Evolutionary conservation across 2,329 filamentous ascomycete species (phyloP).

Genomic region (Fusarium buxicola): DNA sequence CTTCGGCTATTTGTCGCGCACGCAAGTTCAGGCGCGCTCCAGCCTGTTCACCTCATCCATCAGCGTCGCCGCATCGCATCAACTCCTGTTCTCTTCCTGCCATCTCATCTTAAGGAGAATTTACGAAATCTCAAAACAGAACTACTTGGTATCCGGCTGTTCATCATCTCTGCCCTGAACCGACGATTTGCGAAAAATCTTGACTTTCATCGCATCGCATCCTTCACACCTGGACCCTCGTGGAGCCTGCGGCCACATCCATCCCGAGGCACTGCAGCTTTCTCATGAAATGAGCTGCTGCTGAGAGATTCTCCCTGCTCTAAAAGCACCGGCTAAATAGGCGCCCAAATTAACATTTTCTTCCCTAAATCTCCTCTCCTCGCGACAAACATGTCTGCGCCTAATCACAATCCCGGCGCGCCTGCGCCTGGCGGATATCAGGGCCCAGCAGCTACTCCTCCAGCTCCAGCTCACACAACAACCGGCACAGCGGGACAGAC

Average conservation of each 20-base stretch:
- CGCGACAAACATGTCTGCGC: constrained; percentile 48
- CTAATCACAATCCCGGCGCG: constrained; percentile 47
- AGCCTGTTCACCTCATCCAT: constrained; percentile 24
- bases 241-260: constrained; percentile 9
- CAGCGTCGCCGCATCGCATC: constrained; percentile 3
- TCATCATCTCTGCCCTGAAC: not conserved
- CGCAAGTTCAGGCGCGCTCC: constrained; percentile 28
- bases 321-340: not conserved
- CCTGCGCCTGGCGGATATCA: constrained; percentile 48
- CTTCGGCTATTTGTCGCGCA: constrained; percentile 32
- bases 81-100: constrained; percentile 1
- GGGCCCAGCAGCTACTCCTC: constrained; percentile 50
- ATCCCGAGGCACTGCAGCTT: constrained; percentile 3
- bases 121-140: not conserved
- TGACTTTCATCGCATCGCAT: constrained; percentile 5
- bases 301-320: constrained; percentile 7
- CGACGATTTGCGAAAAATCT: constrained; percentile 5
- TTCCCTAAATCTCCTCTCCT: not conserved
- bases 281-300: constrained; percentile 20
- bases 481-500: constrained; percentile 47
- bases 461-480: constrained; percentile 45
- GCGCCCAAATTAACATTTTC: not conserved
- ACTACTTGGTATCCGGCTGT: not conserved
- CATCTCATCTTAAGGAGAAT: not conserved
- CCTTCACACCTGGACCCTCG: constrained; percentile 1